Base-by-base conservation (phyloP, 2,329 filamentous ascomycete genomes). In the Rutstroemia sp. region DNA sequence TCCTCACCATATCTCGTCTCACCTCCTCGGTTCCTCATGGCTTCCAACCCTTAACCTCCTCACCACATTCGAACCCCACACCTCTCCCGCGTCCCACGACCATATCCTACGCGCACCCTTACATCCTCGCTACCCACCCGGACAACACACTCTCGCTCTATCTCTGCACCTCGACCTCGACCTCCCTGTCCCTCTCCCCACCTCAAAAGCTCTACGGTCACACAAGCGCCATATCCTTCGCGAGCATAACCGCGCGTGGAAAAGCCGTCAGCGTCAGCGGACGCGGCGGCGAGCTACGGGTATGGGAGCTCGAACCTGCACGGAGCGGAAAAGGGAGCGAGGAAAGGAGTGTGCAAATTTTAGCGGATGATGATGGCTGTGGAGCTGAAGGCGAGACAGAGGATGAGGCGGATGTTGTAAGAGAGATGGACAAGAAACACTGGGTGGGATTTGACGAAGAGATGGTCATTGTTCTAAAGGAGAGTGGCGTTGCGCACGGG, bases 391-490 rank as follows among this genome's bases (percentile, higher is more conserved):
- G 14, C 9, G 17, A 19, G 41, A 47, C 21, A 30, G 41, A 23
- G 7, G 21, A 30, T 21, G 17, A 25, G 52, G 51, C 46, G 58
- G 39, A 37, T 57, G 7, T 21, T 19, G 19, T 23, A n/a, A 17
- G 51, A 12, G 34, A 19, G 21, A 41, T 19, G 25, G 60, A 52
- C n/a, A 57, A 46, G 38, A 68, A 64, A 52, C 78, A 78, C 12
- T 86, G 82, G 76, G 76, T 89, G 16, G 84, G 83, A 0, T 89
- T 89, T 67, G 84, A 89, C 67, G 86, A 89, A 48, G 84, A 88
- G 67, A 81, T 83, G 61, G 83, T 89, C 12, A 78, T 88, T 60
- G 76, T 88, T 46, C 71, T 88, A 58, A 78, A 81, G 53, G 48
- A 27, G 14, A 51, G 47, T 9, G 23, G 17, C 14, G 25, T 50